Evolutionary conservation across 495 filamentous ascomycete genomes (phyloP), one percentile per base, ranked within the genome.

Genomic region (Annulohypoxylon bovei): DNA sequence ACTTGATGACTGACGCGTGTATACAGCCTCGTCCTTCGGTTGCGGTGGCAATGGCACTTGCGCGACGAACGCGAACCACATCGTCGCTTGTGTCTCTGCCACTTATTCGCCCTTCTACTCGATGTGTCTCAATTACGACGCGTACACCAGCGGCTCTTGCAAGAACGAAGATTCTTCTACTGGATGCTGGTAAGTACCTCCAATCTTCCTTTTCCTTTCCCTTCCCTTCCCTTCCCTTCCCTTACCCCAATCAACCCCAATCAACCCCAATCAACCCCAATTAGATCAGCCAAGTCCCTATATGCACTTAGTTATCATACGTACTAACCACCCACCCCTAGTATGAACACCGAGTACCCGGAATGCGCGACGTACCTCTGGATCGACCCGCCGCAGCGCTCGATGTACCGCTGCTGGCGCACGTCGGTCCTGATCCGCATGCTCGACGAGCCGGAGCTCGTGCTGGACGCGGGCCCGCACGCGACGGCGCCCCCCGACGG

Each of bases 321-420:
- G 16, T 39, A 35, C 71, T 72, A 63, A 73, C 30, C 2, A 1
- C 37, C 33, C 40, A 33, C 27, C 28, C n/a, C n/a, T n/a, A 65
- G 63, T 9, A 67, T 35, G 11, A 28, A 68, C 8, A 62, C 67
- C 0, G 18, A 37, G 0, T 71, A 59, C 27, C 67, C 58, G 37
- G 71, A 70, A 14, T 83, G 80, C 62, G 74, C 74, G 0, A 82
- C 78, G 0, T 80, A 79, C 50, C 30, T 80, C 22, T 82, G 81
- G 80, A 66, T 76, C 0, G 78, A 72, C 52, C 3, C 64, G 0
- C 72, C 77, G 0, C 44, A 20, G 4, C 72, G 70, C 22, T 78
- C 71, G 54, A 81, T 82, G 80, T 80, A 76, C 56, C 63, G 74
- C 16, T 83, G 81, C 65, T 73, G 73, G 30, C 56, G 40, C 14